Conservation (phyloP, 2,329 filamentous ascomycete genomes). For the Curvularia eragrostidis region DNA sequence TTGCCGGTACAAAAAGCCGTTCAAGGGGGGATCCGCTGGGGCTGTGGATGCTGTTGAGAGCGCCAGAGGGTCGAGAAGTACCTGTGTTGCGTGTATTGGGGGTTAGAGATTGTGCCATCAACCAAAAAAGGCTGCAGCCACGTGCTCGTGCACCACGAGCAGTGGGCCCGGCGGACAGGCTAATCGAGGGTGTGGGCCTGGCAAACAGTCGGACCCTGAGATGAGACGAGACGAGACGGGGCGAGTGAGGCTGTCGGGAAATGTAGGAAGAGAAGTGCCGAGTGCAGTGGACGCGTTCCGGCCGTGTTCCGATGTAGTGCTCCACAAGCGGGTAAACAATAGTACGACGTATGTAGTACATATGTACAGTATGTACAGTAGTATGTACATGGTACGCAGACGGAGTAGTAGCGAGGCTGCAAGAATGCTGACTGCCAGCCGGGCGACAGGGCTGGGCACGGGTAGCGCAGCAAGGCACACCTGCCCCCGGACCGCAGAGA, state of each 20-base stretch:
- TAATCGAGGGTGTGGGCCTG: constrained; percentile 24
- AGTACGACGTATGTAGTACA: background rate
- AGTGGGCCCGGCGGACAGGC: constrained; percentile 23
- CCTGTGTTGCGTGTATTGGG: constrained; percentile 15
- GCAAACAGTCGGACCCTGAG: constrained; percentile 30
- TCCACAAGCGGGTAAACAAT: constrained; percentile 24
- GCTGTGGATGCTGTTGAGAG: constrained; percentile 16
- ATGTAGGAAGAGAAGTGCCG: constrained; percentile 32
- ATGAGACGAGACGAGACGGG: background rate
- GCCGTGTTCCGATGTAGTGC: constrained; percentile 23
- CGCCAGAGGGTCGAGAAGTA: constrained; percentile 6
- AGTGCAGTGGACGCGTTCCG: constrained; percentile 10
- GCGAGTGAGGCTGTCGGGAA: constrained; percentile 28
- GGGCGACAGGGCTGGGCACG: constrained; percentile 4
- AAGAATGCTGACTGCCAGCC: background rate
- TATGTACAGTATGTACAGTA: background rate
- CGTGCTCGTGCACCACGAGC: constrained; percentile 25
- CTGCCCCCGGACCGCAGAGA: background rate
- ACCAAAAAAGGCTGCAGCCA: constrained; percentile 23
- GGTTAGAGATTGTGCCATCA: constrained; percentile 12
- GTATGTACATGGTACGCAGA: background rate
- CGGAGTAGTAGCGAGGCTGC: too few species aligned
- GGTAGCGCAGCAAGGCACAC: constrained; percentile 12
- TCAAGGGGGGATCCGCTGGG: constrained; percentile 5
- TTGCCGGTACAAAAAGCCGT: constrained; percentile 1